A percentile compares a stretch with the other conserved stretches of the same genome.
Evolutionary conservation across 2,329 filamentous ascomycete genomes (phyloP).

Genomic region (Magnaporthiopsis incrustans): DNA sequence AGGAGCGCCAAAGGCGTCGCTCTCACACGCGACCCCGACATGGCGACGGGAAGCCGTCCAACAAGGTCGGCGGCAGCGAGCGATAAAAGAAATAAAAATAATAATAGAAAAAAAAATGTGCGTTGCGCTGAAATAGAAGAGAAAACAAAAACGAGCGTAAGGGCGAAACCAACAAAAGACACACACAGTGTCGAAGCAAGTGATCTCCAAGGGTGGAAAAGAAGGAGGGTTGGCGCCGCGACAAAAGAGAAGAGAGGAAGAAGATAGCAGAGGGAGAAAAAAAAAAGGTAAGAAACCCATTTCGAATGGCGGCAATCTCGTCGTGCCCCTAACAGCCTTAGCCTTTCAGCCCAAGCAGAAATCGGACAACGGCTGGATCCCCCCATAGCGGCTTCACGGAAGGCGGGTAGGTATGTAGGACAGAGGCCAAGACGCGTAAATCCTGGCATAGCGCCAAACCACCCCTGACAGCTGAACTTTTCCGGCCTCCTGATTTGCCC

Average conservation of each 20-base stretch:
- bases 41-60: neutral
- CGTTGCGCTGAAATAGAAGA: neutral
- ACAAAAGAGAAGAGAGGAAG: neutral
- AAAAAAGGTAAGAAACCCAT: neutral
- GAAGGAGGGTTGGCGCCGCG: neutral
- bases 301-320: neutral
- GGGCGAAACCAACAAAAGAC: no score
- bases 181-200: no score
- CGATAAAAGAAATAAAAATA: no score
- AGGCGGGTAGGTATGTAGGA: neutral
- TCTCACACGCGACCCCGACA: neutral
- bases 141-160: neutral
- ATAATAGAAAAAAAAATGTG: no score
- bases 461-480: neutral
- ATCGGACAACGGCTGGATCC: neutral
- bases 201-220: neutral
- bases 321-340: neutral
- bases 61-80: no score
- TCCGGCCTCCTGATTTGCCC: neutral
- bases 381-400: neutral
- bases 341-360: neutral
- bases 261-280: neutral
- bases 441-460: neutral
- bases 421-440: neutral
- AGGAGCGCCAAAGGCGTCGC: neutral